These are phyloP conservation scores for Colletotrichum trifolii DNA, from an alignment of 2,329 filamentous ascomycete genomes.

Conservation along the genomic window DNA sequence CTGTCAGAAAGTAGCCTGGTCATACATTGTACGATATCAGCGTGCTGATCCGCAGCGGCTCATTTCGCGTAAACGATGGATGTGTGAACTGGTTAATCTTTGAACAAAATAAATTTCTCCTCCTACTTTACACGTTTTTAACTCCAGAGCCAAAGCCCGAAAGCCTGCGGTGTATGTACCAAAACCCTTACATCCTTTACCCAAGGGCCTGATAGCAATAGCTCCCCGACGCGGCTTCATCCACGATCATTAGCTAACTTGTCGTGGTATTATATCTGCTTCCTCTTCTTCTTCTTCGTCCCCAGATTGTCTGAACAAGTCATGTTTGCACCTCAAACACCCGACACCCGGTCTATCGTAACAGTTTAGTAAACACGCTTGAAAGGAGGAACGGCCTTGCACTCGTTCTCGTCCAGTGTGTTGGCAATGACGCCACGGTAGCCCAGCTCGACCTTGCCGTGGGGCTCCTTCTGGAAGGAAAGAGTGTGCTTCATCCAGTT, in stretches of 20 bases:
- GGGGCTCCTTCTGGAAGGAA: slow-evolving; percentile 92
- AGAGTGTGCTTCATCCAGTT: slow-evolving; percentile 99
- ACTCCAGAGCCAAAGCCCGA: slow-evolving; percentile 36
- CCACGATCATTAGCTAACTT: slow-evolving; percentile 31
- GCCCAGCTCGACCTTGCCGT: slow-evolving; percentile 84
- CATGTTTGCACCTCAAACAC: slow-evolving; percentile 24
- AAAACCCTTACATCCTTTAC: slow-evolving; percentile 20
- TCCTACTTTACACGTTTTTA: slow-evolving; percentile 36
- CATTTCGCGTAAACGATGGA: no score
- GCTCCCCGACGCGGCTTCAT: slow-evolving; percentile 13
- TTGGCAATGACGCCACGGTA: slow-evolving; percentile 86
- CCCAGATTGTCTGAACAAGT: slow-evolving; percentile 1
- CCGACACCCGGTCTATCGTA: slow-evolving; percentile 30
- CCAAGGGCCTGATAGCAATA: slow-evolving; percentile 14
- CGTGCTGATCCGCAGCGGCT: no score
- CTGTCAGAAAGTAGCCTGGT: no score
- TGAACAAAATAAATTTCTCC: slow-evolving; percentile 36
- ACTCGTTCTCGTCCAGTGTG: slow-evolving; percentile 95
- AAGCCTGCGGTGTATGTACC: slow-evolving; percentile 31
- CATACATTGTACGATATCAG: no score
- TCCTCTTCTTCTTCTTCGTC: slow-evolving; percentile 3
- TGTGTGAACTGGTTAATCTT: slow-evolving; percentile 1
- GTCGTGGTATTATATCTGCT: slow-evolving; percentile 33
- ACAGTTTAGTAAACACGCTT: slow-evolving; percentile 84
- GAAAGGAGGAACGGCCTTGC: slow-evolving; percentile 95